Evolutionary conservation across 306 rosid species (phyloP), one percentile per base, ranked within the genome.

Genomic region (Rosa chinensis): DNA sequence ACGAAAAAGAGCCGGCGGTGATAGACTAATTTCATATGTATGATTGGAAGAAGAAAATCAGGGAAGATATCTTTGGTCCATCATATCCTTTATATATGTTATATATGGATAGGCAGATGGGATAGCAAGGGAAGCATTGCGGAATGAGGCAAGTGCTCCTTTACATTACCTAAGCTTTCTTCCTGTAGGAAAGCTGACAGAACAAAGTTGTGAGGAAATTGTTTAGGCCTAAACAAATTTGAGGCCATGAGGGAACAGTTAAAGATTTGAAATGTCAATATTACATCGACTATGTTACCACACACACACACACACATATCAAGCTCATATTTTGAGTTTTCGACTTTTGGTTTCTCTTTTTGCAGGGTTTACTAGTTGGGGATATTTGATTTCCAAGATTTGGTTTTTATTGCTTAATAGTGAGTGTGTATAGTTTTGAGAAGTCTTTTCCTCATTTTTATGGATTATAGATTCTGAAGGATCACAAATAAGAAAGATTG

Each of bases 311-410:
- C 47, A 11, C 8, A 44, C 4, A 13, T 28, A 58, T 78, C 50
- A 4, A 69, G 42, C 32, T 67, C 73, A 69, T 70, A 44, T 53
- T 55, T 40, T 39, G 72, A 47, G n/a, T 58, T 55, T 72, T 56
- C 25, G 12, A 56, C 32, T 56, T n/a, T 80, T 37, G 8, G 43
- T 74, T 55, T 18, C 39, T 62, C 37, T 20, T 45, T 76, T 76
- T 58, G 78, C 84, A 80, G 82, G 84, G 45, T 67, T 76, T 72
- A 62, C 44, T 55, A 20, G 45, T 75, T 72, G 79, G 61, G 66
- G 74, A 68, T 10, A 72, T 73, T 69, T 42, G n/a, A n/a, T 39
- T 79, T 70, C 32, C 49, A 63, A 56, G 44, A 47, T 63, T 72
- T 69, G 74, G 79, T 70, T 61, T 67, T 20, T 66, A 80, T 78